phyloP scores from a whole-genome alignment of 805 yeast genomes.

The Saturnispora sanitii region DNA sequence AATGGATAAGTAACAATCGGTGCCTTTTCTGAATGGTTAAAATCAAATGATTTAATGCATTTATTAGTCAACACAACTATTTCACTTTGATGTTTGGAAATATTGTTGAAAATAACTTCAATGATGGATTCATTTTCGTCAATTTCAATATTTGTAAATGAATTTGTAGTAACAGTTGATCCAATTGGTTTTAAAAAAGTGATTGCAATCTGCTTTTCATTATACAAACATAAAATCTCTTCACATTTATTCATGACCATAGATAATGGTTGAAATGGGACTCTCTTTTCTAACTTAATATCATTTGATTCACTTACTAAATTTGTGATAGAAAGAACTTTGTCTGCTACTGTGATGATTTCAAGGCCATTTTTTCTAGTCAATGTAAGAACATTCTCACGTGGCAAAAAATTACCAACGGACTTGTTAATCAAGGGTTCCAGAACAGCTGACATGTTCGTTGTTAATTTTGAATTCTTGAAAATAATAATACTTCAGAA shows the following conservation, averaged over 20 bases:
- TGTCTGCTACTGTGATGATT: slow-evolving; percentile 18
- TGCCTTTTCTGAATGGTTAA: slow-evolving; percentile 18
- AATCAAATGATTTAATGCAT: slow-evolving; percentile 28
- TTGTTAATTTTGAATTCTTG: neutral
- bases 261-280: slow-evolving; percentile 21
- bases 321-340: slow-evolving; percentile 16
- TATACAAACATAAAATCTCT: slow-evolving; percentile 22
- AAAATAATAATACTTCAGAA: no score
- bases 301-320: slow-evolving; percentile 6
- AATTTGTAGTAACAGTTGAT: slow-evolving; percentile 8
- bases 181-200: slow-evolving; percentile 17
- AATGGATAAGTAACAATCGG: slow-evolving; percentile 19
- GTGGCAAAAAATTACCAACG: slow-evolving; percentile 12
- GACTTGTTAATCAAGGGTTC: neutral
- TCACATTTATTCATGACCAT: slow-evolving; percentile 20
- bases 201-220: slow-evolving; percentile 13
- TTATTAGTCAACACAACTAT: slow-evolving; percentile 34
- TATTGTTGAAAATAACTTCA: slow-evolving; percentile 36
- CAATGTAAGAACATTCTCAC: slow-evolving; percentile 15
- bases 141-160: neutral
- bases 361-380: slow-evolving; percentile 23
- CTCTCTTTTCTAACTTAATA: slow-evolving; percentile 8
- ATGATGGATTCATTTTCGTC: slow-evolving; percentile 25
- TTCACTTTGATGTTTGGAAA: slow-evolving; percentile 34
- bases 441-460: neutral